phyloP scores from a whole-genome alignment of 352 stramenopile genomes.

The Globisporangium megalacanthum region DNA sequence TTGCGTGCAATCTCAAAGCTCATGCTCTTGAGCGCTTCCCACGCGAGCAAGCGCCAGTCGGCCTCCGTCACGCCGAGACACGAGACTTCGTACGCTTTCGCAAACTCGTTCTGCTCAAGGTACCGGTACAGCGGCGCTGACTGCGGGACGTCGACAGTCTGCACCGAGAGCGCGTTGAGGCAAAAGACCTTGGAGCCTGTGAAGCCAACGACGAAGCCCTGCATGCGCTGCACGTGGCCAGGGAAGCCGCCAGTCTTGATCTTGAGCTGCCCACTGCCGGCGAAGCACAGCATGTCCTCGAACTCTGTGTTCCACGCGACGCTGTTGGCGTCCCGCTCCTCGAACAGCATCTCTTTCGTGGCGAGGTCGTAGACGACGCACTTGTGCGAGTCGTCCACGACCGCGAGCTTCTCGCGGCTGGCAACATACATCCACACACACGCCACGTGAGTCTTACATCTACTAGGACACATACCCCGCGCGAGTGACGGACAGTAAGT shows the following conservation, averaged over 20 bases:
- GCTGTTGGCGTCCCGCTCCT: constrained; percentile 81
- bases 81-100: constrained; percentile 84
- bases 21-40: constrained; percentile 84
- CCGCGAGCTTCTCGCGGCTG: constrained; percentile 84
- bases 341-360: constrained; percentile 87
- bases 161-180: constrained; percentile 79
- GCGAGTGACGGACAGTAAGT: background rate
- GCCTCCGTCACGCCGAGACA: constrained; percentile 93
- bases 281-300: constrained; percentile 94
- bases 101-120: constrained; percentile 88
- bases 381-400: constrained; percentile 88
- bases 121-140: constrained; percentile 85
- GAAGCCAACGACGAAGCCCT: constrained; percentile 92
- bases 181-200: constrained; percentile 91
- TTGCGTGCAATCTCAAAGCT: constrained; percentile 77
- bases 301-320: constrained; percentile 93
- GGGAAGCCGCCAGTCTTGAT: constrained; percentile 90
- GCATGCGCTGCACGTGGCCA: constrained; percentile 86
- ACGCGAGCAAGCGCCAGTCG: constrained; percentile 85
- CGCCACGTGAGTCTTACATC: background rate
- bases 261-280: constrained; percentile 80
- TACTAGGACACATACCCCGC: background rate
- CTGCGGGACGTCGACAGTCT: constrained; percentile 91
- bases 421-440: background rate
- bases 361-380: constrained; percentile 90